Evolutionary conservation across 2,329 filamentous ascomycete genomes (phyloP).

Genomic region (Myriosclerotinia duriaeana): DNA sequence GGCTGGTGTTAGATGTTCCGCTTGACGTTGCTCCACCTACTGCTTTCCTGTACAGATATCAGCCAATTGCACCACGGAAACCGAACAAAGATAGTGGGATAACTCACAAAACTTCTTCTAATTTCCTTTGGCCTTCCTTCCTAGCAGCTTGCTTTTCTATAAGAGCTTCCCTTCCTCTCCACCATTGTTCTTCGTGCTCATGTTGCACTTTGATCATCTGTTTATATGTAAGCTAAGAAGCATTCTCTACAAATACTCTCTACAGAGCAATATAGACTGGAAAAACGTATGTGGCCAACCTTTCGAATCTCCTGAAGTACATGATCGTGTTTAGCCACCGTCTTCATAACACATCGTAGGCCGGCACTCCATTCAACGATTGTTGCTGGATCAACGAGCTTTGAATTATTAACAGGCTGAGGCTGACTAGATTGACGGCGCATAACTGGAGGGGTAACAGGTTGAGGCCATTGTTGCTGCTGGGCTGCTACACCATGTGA

Average conservation of each 20-base stretch:
- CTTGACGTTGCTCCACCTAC: slow-evolving; percentile 46
- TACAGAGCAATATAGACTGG: not conserved
- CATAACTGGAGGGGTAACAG: not conserved
- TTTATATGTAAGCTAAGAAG: slow-evolving; percentile 18
- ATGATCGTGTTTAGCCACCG: slow-evolving; percentile 47
- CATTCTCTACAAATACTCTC: not conserved
- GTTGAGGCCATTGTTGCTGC: slow-evolving; percentile 22
- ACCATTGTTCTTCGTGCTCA: slow-evolving; percentile 62
- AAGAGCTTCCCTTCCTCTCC: slow-evolving; percentile 51
- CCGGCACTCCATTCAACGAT: slow-evolving; percentile 54
- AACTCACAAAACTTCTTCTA: slow-evolving; percentile 55
- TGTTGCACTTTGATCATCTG: slow-evolving; percentile 63
- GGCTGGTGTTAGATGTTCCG: slow-evolving; percentile 33
- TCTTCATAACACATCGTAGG: slow-evolving; percentile 51
- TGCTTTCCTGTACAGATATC: slow-evolving; percentile 42
- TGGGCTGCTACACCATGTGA: slow-evolving; percentile 37
- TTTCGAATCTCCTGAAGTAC: slow-evolving; percentile 47
- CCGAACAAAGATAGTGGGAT: not conserved
- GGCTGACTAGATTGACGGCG: not conserved
- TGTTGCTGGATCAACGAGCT: slow-evolving; percentile 45
- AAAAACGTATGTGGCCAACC: slow-evolving; percentile 26
- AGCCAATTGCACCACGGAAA: not conserved
- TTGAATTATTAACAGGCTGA: slow-evolving; percentile 20
- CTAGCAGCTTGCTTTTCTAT: slow-evolving; percentile 52
- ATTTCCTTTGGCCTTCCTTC: slow-evolving; percentile 52